Evolutionary conservation across 2,329 filamentous ascomycete genomes (phyloP), one percentile per base, ranked within the genome.

Genomic region (Monosporascus sp.): DNA sequence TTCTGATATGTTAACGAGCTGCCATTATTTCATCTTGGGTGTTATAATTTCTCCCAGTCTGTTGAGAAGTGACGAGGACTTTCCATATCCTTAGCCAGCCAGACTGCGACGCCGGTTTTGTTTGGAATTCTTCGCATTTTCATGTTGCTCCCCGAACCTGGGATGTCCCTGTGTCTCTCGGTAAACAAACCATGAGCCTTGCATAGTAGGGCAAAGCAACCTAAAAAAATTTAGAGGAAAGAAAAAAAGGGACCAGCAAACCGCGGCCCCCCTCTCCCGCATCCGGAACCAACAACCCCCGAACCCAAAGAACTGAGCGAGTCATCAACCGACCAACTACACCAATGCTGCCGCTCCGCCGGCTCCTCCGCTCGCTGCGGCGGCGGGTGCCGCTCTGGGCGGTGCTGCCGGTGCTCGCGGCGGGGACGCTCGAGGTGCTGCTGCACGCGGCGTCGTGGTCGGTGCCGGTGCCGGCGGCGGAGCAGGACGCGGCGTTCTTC

Each of bases 401-500:
- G 35, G 44, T 69, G 46, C 54, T 71, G 25, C 55, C 65, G 41
- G 52, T 68, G 24, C 51, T 67, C 38, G 56, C 63, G 22, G 64
- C 68, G 45, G 60, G 70, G 52, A 37, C 65, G 11, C 51, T 71
- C 58, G 70, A 74, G 52, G 62, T 66, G 50, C 52, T 68, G 47
- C 45, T 72, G 5, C 72, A 75, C 58, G 52, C 62, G 47, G 66
- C 65, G 55, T 59, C 58, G 48, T 72, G 67, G 59, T 54, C 58
- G 54, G 66, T 74, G n/a, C 63, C 61, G 25, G 63, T 60, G 15
- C 71, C 72, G 0, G 53, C 60, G n/a, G 54, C 56, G 50, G 65
- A 71, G 50, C 70, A 72, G 59, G 72, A 75, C 58, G 57, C 63
- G 22, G 70, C 72, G 56, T 75, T 74, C 59, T 65, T 67, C 56